Base-by-base conservation (phyloP, 2,329 filamentous ascomycete genomes). In the Fusarium mexicanum region DNA sequence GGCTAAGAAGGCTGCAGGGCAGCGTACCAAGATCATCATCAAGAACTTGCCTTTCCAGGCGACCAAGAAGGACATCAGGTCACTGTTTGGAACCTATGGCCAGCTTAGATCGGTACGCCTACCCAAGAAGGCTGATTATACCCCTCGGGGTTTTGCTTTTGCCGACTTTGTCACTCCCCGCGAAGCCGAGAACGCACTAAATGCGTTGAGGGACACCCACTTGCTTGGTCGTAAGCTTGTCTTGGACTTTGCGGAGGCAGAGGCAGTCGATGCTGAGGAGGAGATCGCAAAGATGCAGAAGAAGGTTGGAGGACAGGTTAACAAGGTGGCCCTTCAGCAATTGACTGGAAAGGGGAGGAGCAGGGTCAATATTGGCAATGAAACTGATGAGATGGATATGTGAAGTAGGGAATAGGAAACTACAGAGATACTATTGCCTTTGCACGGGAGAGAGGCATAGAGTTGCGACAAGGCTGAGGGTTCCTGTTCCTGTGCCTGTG, bases 41-140 rank as follows among this genome's bases (percentile, higher is more conserved):
- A 99, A 98, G 87, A 99, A 99, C 86, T 86, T 99, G 83, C 96
- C 96, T 26, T 99, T 99, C 86, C 94, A 98, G 85, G 93, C 94
- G 55, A 93, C 91, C 61, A 98, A 98, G 86, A 96, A 97, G 83
- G 96, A 99, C 81, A 89, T 99, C 67, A 91, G 94, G 72, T 87
- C 92, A 61, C 87, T 98, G 47, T 95, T 98, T 81, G 91, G 93
- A 71, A 91, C 94, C 41, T 98, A 98, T 84, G 97, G 96, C 51
- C 93, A 98, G 81, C 90, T 99, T 72, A 93, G 94, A 79, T 96
- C 95, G 61, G 94, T 99, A 70, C 93, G 96, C 73, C 90, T 99
- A 79, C 96, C 96, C 61, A 95, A 97, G 86, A 98, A 98, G 84
- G 96, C 98, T 83, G 94, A 97, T 85, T 91, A 92, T 77, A 91